These are phyloP conservation scores for Diaporthe batatas DNA, from an alignment of 2,329 filamentous ascomycete genomes.

Conservation along the genomic window DNA sequence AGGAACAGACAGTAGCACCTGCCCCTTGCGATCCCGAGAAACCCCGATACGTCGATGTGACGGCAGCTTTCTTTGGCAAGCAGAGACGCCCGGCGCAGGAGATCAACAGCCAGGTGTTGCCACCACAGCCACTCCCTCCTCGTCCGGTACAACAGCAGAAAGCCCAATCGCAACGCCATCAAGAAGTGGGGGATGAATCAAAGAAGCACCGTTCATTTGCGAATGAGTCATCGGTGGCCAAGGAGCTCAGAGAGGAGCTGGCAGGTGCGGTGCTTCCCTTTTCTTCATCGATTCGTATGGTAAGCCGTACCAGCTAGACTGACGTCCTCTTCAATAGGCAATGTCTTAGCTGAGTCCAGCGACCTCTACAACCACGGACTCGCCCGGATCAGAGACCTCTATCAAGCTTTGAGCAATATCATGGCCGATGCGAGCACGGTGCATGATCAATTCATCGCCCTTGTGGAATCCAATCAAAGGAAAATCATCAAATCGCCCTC, in stretches of 20 bases:
- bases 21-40: not conserved
- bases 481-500: conserved; percentile 29
- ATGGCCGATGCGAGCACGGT: not conserved
- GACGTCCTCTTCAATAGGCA: conserved; percentile 15
- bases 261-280: not conserved
- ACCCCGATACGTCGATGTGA: conserved; percentile 9
- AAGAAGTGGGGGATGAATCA: not conserved
- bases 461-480: conserved; percentile 31
- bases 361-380: conserved; percentile 29
- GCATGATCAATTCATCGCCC: conserved; percentile 27
- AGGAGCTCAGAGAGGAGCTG: conserved; percentile 27
- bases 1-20: not conserved
- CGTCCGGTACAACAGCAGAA: conserved; percentile 21
- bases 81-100: conserved; percentile 8
- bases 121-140: not conserved
- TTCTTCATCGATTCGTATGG: not conserved
- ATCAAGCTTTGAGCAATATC: conserved; percentile 6
- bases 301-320: not conserved
- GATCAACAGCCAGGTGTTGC: not conserved
- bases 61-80: conserved; percentile 39
- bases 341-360: conserved; percentile 25
- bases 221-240: conserved; percentile 9
- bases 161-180: not conserved
- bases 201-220: not conserved
- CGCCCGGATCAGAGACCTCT: conserved; percentile 8